These are phyloP conservation scores for Mortierella sp. DNA, from an alignment of 371 early-diverging fungal species.

Conservation along the genomic window DNA sequence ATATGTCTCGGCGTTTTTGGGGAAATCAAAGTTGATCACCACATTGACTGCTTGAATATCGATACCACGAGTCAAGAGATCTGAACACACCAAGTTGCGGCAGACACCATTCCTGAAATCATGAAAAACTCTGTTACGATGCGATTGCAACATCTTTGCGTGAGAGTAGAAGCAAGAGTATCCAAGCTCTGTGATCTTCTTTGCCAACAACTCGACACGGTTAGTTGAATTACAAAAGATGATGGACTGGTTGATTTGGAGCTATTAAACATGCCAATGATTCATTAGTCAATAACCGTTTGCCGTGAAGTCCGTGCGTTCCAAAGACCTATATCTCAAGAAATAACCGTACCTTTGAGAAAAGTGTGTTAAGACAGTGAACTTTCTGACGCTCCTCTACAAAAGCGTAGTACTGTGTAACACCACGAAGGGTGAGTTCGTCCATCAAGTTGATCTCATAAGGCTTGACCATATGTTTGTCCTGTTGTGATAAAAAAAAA, in stretches of 20 bases:
- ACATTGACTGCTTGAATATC: conserved; percentile 99
- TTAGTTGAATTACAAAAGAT: conserved; percentile 99
- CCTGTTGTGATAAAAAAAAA: conserved; percentile 55
- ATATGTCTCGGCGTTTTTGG: conserved; percentile 99
- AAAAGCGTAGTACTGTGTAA: conserved; percentile 99
- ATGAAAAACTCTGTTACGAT: conserved; percentile 98
- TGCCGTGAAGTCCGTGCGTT: too few species aligned
- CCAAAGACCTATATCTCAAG: too few species aligned
- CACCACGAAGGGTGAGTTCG: conserved; percentile 96
- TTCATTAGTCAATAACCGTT: background rate
- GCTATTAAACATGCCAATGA: conserved; percentile 56
- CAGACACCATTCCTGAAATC: conserved; percentile 98
- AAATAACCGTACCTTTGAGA: conserved; percentile 81
- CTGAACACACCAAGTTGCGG: conserved; percentile 97
- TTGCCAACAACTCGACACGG: conserved; percentile 97
- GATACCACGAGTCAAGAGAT: conserved; percentile 98
- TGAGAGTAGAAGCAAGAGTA: conserved; percentile 99
- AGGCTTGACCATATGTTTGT: conserved; percentile 92
- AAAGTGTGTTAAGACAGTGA: conserved; percentile 97
- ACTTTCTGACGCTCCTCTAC: conserved; percentile 99
- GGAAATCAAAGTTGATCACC: conserved; percentile 99
- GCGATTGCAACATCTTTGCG: conserved; percentile 97
- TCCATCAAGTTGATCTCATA: conserved; percentile 99
- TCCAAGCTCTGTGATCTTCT: conserved; percentile 98
- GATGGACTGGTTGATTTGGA: conserved; percentile 99